phyloP scores from a whole-genome alignment of 2,329 filamentous ascomycete species.

The Neofusicoccum ribis region DNA sequence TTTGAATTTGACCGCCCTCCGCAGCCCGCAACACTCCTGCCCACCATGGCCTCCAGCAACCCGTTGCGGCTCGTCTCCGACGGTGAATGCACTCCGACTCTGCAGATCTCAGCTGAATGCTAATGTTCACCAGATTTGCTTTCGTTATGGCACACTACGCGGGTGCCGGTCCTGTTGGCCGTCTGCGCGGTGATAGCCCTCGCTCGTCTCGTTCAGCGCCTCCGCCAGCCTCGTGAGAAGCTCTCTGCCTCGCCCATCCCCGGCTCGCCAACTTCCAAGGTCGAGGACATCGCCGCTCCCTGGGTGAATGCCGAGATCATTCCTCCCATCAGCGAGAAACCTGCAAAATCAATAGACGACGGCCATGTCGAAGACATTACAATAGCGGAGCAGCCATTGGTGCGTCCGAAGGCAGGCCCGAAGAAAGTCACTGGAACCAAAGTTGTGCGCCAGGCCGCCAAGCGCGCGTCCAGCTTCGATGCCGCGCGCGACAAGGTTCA shows the following conservation, averaged over 20 bases:
- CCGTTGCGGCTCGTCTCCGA: neutral
- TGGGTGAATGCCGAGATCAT: conserved; percentile 39
- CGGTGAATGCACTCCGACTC: neutral
- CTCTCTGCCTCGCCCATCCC: conserved; percentile 33
- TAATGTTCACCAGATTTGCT: conserved; percentile 32
- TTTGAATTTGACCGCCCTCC: conserved; percentile 13
- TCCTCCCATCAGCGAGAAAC: conserved; percentile 22
- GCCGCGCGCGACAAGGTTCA: conserved; percentile 56
- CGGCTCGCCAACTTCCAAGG: conserved; percentile 30
- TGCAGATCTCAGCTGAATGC: neutral
- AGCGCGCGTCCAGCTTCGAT: conserved; percentile 28
- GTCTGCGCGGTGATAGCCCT: conserved; percentile 31
- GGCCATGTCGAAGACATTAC: conserved; percentile 31
- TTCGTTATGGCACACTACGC: conserved; percentile 38
- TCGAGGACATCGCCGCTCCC: conserved; percentile 32
- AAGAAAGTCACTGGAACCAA: conserved; percentile 41
- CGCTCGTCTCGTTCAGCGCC: conserved; percentile 31
- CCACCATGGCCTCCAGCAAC: conserved; percentile 6
- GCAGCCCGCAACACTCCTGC: neutral
- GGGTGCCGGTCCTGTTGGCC: conserved; percentile 35
- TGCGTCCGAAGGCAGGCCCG: conserved; percentile 33
- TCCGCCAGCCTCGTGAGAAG: conserved; percentile 30
- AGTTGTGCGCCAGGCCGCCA: conserved; percentile 27
- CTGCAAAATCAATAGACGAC: conserved; percentile 24
- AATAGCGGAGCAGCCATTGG: conserved; percentile 24